These are phyloP conservation scores for Penicillium sp. DNA, from an alignment of 2,329 filamentous ascomycete species.

Conservation along the genomic window DNA sequence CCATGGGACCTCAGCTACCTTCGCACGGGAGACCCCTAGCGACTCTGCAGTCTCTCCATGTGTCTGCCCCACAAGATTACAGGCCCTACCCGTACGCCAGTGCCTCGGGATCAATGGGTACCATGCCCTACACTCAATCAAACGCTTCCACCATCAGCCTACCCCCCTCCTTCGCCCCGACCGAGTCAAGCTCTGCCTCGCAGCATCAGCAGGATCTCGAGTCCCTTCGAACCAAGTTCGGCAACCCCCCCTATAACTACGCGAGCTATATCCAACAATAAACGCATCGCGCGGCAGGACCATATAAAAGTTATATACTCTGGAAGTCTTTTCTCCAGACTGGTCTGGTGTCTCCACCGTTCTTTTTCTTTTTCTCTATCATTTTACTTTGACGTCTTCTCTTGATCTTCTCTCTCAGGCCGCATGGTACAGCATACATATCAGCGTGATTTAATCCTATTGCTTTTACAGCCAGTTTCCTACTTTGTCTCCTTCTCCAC, in stretches of 20 bases:
- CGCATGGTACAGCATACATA: conserved; percentile 3
- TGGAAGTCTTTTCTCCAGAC: conserved; percentile 4
- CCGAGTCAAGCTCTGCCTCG: conserved; percentile 26
- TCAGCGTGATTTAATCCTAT: conserved; percentile 26
- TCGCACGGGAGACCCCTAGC: conserved; percentile 31
- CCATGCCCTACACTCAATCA: conserved; percentile 35
- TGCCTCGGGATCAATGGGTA: conserved; percentile 30
- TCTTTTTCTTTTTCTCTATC: conserved; percentile 2
- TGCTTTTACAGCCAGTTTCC: conserved; percentile 19
- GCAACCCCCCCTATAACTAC: conserved; percentile 33
- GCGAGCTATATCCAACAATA: conserved; percentile 30
- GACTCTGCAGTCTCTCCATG: conserved; percentile 33
- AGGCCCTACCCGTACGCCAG: conserved; percentile 34
- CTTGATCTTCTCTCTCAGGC: not conserved
- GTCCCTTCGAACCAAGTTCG: conserved; percentile 30
- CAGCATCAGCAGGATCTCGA: conserved; percentile 28
- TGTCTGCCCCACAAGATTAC: conserved; percentile 39
- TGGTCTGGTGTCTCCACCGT: conserved; percentile 13
- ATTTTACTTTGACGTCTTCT: conserved; percentile 1
- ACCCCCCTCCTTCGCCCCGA: conserved; percentile 35
- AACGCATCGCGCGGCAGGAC: conserved; percentile 14
- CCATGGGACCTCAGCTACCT: conserved; percentile 30
- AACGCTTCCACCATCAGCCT: conserved; percentile 40
- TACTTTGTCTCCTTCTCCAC: conserved; percentile 1
- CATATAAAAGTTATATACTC: conserved; percentile 6